phyloP scores from a whole-genome alignment of 306 rosid species.

The Fragaria iinumae region DNA sequence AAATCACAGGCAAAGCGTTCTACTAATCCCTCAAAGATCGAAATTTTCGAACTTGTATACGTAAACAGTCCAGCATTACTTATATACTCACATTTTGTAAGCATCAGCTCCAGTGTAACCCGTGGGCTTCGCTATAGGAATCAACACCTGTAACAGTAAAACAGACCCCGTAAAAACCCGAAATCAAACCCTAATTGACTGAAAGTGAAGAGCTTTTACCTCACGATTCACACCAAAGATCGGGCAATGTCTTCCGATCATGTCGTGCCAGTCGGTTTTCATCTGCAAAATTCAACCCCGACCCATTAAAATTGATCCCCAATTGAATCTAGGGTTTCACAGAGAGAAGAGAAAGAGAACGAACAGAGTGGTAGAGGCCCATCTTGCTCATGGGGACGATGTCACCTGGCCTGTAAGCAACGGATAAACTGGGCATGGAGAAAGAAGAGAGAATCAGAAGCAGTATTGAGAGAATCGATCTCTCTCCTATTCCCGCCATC shows the following conservation, averaged over 20 bases:
- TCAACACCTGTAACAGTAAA: slow-evolving; percentile 53
- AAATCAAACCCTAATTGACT: slow-evolving; percentile 27
- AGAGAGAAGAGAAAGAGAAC: slow-evolving; percentile 28
- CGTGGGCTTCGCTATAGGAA: slow-evolving; percentile 73
- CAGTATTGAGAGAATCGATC: slow-evolving; percentile 20
- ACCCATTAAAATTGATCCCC: slow-evolving; percentile 13
- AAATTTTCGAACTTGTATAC: not conserved
- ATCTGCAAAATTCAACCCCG: slow-evolving; percentile 41
- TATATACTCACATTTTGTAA: slow-evolving; percentile 59
- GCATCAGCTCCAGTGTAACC: slow-evolving; percentile 96
- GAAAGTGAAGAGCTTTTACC: slow-evolving; percentile 41
- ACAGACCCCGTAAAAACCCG: not conserved
- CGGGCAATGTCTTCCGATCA: slow-evolving; percentile 94
- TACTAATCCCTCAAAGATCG: not conserved
- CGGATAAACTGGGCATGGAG: slow-evolving; percentile 15
- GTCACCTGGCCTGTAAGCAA: slow-evolving; percentile 83
- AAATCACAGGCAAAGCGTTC: not conserved
- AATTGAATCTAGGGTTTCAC: not conserved
- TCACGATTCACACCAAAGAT: slow-evolving; percentile 88
- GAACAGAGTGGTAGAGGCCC: slow-evolving; percentile 96
- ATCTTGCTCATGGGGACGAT: slow-evolving; percentile 91
- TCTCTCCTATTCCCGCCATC: slow-evolving; percentile 35
- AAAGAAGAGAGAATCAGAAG: slow-evolving; percentile 29
- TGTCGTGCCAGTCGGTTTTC: slow-evolving; percentile 87
- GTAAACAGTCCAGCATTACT: not conserved